Percentiles rank a stretch among this genome's conserved stretches.
These are phyloP conservation scores for Fusarium drepaniforme DNA, from an alignment of 2,329 filamentous ascomycete genomes.

Conservation along the genomic window DNA sequence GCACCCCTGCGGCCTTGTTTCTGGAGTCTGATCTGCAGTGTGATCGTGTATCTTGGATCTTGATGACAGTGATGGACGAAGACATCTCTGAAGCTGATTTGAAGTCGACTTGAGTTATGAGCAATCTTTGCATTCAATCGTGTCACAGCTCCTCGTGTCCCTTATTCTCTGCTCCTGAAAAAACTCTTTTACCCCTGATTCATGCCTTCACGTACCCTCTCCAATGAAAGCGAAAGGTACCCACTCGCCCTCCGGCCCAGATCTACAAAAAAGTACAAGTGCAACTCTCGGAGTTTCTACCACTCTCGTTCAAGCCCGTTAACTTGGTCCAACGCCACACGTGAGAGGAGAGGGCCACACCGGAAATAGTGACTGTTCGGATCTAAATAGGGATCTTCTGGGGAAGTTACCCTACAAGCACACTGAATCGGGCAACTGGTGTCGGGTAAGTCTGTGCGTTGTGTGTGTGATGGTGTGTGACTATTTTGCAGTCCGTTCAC, in stretches of 20 bases:
- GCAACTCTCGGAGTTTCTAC: background rate
- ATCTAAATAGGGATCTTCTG: background rate
- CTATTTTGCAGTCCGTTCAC: background rate
- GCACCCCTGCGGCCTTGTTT: background rate
- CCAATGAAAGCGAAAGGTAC: background rate
- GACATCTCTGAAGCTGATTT: background rate
- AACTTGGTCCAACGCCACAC: background rate
- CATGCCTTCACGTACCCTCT: background rate
- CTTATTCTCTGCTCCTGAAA: background rate
- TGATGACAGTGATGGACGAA: background rate
- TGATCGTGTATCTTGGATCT: background rate
- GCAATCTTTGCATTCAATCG: background rate
- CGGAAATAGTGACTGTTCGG: background rate
- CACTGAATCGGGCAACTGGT: background rate
- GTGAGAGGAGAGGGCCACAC: background rate
- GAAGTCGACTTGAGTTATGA: background rate
- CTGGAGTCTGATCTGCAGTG: background rate
- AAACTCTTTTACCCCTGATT: background rate
- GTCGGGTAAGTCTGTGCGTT: background rate
- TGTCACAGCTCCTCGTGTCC: background rate
- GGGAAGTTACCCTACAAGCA: background rate
- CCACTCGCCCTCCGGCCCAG: background rate
- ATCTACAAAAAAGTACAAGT: background rate
- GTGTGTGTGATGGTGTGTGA: constrained; percentile 1
- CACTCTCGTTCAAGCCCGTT: background rate